These are phyloP conservation scores for Hypomyces rosellus DNA, from an alignment of 2,329 filamentous ascomycete genomes.

Conservation along the genomic window DNA sequence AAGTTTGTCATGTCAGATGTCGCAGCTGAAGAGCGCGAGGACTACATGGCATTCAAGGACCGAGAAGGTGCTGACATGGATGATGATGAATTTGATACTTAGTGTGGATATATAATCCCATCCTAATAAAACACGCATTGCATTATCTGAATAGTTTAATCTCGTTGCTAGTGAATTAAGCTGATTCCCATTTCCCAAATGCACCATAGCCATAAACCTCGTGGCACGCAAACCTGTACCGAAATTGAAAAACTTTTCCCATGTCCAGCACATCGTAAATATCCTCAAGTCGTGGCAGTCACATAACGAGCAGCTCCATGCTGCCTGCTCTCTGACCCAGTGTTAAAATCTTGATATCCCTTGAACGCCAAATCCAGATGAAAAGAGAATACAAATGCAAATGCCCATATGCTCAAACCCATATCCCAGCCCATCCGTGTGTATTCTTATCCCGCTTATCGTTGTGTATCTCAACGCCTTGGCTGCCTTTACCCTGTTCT, in stretches of 20 bases:
- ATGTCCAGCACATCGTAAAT: not conserved
- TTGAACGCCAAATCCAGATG: not conserved
- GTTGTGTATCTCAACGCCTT: too few species aligned
- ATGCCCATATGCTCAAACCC: not conserved
- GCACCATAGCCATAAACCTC: too few species aligned
- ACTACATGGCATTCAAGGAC: slow-evolving; percentile 76
- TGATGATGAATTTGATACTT: slow-evolving; percentile 45
- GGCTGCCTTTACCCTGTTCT: not conserved
- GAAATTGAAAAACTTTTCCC: not conserved
- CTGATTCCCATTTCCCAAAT: too few species aligned
- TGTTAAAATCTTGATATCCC: not conserved
- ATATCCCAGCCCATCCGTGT: too few species aligned
- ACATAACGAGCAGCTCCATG: not conserved
- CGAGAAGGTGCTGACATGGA: slow-evolving; percentile 57
- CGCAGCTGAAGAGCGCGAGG: slow-evolving; percentile 33
- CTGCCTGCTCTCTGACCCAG: too few species aligned
- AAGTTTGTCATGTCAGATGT: slow-evolving; percentile 50
- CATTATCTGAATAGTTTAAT: too few species aligned
- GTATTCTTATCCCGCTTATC: too few species aligned
- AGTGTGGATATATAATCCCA: slow-evolving; percentile 9
- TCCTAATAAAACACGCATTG: too few species aligned
- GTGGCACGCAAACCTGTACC: not conserved
- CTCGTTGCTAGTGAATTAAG: too few species aligned
- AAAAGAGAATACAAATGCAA: not conserved
- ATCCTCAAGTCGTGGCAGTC: not conserved